These are phyloP conservation scores for Cladophialophora yegresii DNA, from an alignment of 2,329 filamentous ascomycete species.

Conservation along the genomic window DNA sequence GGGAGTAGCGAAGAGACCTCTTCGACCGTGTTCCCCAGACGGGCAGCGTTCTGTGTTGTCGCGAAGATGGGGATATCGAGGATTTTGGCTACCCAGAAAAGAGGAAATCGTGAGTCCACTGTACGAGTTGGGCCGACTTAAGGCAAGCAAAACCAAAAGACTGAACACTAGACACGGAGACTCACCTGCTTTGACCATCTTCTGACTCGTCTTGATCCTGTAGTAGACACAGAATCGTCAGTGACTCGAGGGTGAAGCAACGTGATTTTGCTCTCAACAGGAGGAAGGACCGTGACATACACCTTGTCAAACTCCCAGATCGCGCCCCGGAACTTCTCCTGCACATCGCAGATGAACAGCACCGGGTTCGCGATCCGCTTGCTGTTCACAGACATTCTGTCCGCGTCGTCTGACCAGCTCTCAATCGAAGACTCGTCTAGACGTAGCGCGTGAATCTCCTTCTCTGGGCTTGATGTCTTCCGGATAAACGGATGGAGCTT, in stretches of 20 bases:
- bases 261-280: background rate
- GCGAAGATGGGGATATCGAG: slow-evolving; percentile 77
- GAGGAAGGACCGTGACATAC: slow-evolving; percentile 54
- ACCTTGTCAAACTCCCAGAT: slow-evolving; percentile 86
- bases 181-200: slow-evolving; percentile 63
- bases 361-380: slow-evolving; percentile 50
- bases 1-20: slow-evolving; percentile 63
- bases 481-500: background rate
- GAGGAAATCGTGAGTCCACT: slow-evolving; percentile 36
- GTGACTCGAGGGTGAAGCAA: background rate
- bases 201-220: slow-evolving; percentile 50
- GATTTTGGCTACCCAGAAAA: slow-evolving; percentile 47
- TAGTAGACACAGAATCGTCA: background rate
- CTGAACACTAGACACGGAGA: background rate
- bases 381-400: background rate
- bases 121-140: background rate
- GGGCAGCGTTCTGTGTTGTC: slow-evolving; percentile 79
- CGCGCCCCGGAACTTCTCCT: slow-evolving; percentile 83
- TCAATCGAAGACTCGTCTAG: background rate
- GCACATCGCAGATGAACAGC: slow-evolving; percentile 74
- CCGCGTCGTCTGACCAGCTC: background rate
- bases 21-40: slow-evolving; percentile 76
- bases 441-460: background rate
- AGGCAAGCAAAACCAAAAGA: background rate
- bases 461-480: background rate